Evolutionary conservation across 1,139 yeast species (phyloP).

Genomic region (Candida sanyaensis): DNA sequence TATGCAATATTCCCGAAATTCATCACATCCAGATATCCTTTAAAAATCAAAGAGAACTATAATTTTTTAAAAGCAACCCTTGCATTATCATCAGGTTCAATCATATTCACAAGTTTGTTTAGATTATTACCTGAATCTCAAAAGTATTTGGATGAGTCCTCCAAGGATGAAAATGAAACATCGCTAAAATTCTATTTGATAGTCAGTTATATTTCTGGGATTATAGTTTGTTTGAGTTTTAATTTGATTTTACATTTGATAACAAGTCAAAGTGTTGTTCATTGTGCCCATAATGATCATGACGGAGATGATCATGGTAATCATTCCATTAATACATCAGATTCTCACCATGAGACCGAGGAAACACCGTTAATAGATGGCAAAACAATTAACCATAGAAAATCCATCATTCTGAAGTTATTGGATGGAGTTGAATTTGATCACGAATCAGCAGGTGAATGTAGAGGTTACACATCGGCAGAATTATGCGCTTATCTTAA

Average conservation of each 20-base stretch:
- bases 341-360: constrained; percentile 35
- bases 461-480: constrained; percentile 56
- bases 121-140: constrained; percentile 71
- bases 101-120: constrained; percentile 74
- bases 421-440: constrained; percentile 15
- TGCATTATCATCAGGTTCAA: constrained; percentile 75
- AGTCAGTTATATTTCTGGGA: constrained; percentile 58
- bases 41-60: constrained; percentile 61
- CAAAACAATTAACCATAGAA: constrained; percentile 14
- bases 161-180: constrained; percentile 10
- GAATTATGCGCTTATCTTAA: constrained; percentile 29
- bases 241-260: constrained; percentile 68
- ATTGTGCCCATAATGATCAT: constrained; percentile 62
- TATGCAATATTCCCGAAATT: constrained; percentile 38
- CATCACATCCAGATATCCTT: constrained; percentile 44
- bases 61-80: constrained; percentile 64
- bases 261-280: constrained; percentile 83
- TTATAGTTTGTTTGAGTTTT: constrained; percentile 55
- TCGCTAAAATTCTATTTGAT: constrained; percentile 41
- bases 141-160: constrained; percentile 22
- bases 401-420: constrained; percentile 30
- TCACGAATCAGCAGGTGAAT: constrained; percentile 43
- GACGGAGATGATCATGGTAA: constrained; percentile 16
- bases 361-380: constrained; percentile 16
- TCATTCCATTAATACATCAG: constrained; percentile 13